Conservation (phyloP, 2,329 filamentous ascomycete genomes). For the Aspergillus sp. region DNA sequence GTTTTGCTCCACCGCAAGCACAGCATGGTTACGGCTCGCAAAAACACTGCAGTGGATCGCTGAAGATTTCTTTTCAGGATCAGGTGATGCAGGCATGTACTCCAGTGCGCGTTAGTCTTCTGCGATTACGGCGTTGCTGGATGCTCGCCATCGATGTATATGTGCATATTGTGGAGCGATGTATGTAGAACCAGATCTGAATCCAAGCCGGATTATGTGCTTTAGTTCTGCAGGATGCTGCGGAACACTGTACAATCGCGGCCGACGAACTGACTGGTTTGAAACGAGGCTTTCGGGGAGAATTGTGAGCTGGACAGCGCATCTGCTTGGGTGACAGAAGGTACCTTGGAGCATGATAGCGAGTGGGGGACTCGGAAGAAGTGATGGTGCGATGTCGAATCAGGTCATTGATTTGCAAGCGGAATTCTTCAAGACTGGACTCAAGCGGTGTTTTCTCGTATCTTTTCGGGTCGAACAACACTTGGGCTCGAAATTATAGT, state of each 20-base stretch:
- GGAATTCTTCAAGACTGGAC: not conserved
- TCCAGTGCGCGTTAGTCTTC: not conserved
- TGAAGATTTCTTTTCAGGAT: not conserved
- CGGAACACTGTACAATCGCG: constrained; percentile 4
- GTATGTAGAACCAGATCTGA: not conserved
- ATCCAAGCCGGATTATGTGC: constrained; percentile 6
- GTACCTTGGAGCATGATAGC: constrained; percentile 1
- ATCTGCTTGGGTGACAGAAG: constrained; percentile 1
- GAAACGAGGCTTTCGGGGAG: not conserved
- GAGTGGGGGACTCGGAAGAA: not conserved
- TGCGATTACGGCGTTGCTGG: not conserved
- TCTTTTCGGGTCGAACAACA: constrained; percentile 1
- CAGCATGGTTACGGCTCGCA: not conserved
- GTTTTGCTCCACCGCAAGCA: constrained; percentile 11
- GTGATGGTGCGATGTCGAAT: constrained; percentile 5
- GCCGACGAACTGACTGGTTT: not conserved
- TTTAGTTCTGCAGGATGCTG: constrained; percentile 13
- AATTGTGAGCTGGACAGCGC: not conserved
- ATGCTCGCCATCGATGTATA: not conserved
- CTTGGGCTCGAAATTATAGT: constrained; percentile 10
- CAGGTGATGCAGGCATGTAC: not conserved
- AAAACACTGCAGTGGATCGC: not conserved
- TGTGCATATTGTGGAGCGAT: constrained; percentile 4
- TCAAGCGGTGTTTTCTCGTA: not conserved
- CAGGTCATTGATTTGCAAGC: not conserved